phyloP scores from a whole-genome alignment of 352 stramenopile genomes.

The Thalassiosira livingstoniorum region DNA sequence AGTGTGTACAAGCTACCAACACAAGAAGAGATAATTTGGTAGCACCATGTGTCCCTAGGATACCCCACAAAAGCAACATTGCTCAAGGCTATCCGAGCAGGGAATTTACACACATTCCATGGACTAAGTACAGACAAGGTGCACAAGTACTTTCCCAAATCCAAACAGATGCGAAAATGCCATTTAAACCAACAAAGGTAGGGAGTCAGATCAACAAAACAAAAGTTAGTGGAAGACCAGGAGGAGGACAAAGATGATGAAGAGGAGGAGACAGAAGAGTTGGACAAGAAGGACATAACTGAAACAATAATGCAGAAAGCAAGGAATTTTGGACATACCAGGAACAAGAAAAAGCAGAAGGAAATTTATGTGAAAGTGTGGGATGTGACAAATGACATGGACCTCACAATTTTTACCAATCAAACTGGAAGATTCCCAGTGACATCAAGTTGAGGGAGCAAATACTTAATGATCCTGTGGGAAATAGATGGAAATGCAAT shows the following conservation, averaged over 20 bases:
- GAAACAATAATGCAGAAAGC: no score
- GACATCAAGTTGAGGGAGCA: slow-evolving; percentile 43
- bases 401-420: no score
- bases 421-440: slow-evolving; percentile 44
- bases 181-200: slow-evolving; percentile 5
- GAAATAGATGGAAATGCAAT: slow-evolving; percentile 65
- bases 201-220: slow-evolving; percentile 2
- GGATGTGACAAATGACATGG: not conserved
- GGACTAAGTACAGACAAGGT: not conserved
- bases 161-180: slow-evolving; percentile 2
- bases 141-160: slow-evolving; percentile 3
- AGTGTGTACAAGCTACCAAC: slow-evolving; percentile 22
- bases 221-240: no score
- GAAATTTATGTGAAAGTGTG: not conserved
- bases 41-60: not conserved
- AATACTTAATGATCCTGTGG: no score
- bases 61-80: not conserved
- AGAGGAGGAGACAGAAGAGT: no score
- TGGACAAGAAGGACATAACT: no score
- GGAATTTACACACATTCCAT: slow-evolving; percentile 4
- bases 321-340: not conserved
- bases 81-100: slow-evolving; percentile 6
- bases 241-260: no score
- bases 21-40: slow-evolving; percentile 2
- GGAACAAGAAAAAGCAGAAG: not conserved